Evolutionary conservation across 805 yeast species (phyloP).

Genomic region (Sungouiozyma ichnusensis): DNA sequence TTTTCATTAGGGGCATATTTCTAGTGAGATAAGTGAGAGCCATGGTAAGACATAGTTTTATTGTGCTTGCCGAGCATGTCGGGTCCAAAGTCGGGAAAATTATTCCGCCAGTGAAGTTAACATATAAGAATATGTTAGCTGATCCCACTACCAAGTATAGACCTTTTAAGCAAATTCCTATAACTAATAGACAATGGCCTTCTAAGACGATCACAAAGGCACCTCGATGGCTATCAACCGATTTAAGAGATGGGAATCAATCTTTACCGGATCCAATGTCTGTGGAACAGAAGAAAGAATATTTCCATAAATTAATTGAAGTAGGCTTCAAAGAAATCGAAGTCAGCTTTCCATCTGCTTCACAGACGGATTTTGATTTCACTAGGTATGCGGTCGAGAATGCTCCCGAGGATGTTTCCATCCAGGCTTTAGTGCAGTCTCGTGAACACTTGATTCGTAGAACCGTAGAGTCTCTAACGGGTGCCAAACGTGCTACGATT

Average conservation of each 20-base stretch:
- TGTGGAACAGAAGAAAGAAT: constrained; percentile 63
- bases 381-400: constrained; percentile 63
- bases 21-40: neutral
- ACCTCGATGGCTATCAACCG: constrained; percentile 79
- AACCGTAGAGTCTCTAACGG: constrained; percentile 61
- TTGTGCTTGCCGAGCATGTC: constrained; percentile 4
- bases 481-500: constrained; percentile 66
- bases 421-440: constrained; percentile 70
- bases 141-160: constrained; percentile 58
- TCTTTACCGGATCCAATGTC: constrained; percentile 82
- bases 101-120: constrained; percentile 26
- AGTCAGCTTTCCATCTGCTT: constrained; percentile 74
- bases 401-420: constrained; percentile 66
- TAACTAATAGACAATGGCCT: constrained; percentile 69
- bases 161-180: constrained; percentile 40
- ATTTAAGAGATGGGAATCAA: constrained; percentile 76
- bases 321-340: constrained; percentile 77
- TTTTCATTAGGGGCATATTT: no score
- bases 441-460: constrained; percentile 62
- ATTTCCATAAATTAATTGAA: constrained; percentile 56
- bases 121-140: constrained; percentile 46
- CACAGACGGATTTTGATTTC: constrained; percentile 72
- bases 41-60: constrained; percentile 3
- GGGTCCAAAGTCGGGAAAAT: constrained; percentile 11
- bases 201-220: constrained; percentile 43